phyloP scores from a whole-genome alignment of 2,329 filamentous ascomycete species.

The Sclerotinia subarctica region DNA sequence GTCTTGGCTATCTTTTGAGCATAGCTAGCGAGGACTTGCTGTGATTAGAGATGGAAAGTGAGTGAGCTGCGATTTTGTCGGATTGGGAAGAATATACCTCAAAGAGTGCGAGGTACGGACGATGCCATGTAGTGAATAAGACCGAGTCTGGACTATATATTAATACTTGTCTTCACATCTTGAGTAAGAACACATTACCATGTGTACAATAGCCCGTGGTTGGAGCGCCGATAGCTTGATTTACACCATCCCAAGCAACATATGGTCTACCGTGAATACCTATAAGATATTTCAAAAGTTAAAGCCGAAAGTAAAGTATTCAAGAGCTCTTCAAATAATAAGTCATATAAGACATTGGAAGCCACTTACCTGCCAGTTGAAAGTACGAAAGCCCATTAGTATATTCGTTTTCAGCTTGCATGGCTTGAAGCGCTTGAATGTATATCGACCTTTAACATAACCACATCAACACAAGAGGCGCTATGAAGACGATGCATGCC shows the following conservation, averaged over 20 bases:
- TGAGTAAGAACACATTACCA: slow-evolving; percentile 21
- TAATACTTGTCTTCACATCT: not conserved
- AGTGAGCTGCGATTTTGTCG: not conserved
- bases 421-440: slow-evolving; percentile 18
- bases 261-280: slow-evolving; percentile 33
- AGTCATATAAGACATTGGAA: not conserved
- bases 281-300: slow-evolving; percentile 9
- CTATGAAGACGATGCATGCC: not conserved
- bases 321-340: not conserved
- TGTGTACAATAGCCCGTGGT: slow-evolving; percentile 37
- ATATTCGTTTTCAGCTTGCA: slow-evolving; percentile 28
- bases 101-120: slow-evolving; percentile 52
- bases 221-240: slow-evolving; percentile 19
- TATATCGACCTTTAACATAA: slow-evolving; percentile 28
- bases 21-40: slow-evolving; percentile 52
- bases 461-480: slow-evolving; percentile 12
- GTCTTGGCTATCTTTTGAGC: slow-evolving; percentile 46
- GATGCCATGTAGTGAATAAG: slow-evolving; percentile 49
- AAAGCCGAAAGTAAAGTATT: not conserved
- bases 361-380: slow-evolving; percentile 29
- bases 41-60: not conserved
- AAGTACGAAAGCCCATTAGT: slow-evolving; percentile 29
- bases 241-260: slow-evolving; percentile 31
- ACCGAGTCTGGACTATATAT: slow-evolving; percentile 24
- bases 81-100: slow-evolving; percentile 45